Evolutionary conservation across 2,329 filamentous ascomycete species (phyloP).

Genomic region (Alternaria consortialis): DNA sequence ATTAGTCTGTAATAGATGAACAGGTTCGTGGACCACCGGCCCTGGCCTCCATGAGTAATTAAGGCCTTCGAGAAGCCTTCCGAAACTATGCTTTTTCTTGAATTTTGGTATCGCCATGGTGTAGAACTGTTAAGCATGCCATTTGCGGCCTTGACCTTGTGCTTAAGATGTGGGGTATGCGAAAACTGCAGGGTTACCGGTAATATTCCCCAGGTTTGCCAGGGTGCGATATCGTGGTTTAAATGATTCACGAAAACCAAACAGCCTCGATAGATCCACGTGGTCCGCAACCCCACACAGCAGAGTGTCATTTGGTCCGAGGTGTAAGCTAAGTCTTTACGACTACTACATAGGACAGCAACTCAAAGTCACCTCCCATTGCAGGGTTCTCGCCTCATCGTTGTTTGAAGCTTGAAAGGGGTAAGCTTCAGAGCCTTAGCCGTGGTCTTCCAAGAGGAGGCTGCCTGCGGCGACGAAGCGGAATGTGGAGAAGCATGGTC

Average conservation of each 20-base stretch:
- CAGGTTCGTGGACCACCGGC: conserved; percentile 40
- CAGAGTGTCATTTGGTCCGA: background rate
- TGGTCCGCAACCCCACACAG: background rate
- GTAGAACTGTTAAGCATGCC: conserved; percentile 31
- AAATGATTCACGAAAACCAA: background rate
- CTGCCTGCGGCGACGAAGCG: conserved; percentile 19
- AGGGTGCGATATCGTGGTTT: conserved; percentile 2
- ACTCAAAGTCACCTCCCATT: background rate
- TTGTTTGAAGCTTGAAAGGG: conserved; percentile 10
- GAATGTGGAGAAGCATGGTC: conserved; percentile 26
- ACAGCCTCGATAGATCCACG: background rate
- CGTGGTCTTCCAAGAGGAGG: conserved; percentile 9
- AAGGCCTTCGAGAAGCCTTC: conserved; percentile 42
- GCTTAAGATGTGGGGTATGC: conserved; percentile 30
- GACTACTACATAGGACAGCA: background rate
- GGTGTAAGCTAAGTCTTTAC: background rate
- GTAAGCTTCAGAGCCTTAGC: conserved; percentile 8
- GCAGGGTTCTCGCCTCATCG: conserved; percentile 7
- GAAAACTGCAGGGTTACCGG: conserved; percentile 26
- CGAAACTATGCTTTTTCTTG: conserved; percentile 25
- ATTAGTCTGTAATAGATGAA: conserved; percentile 26
- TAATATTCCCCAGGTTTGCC: conserved; percentile 13
- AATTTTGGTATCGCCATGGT: conserved; percentile 17
- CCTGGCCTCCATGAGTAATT: conserved; percentile 30
- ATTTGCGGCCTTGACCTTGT: conserved; percentile 18